Conservation (phyloP, 1,284 basidiomycete genomes). For the Pseudozyma thailandica region DNA sequence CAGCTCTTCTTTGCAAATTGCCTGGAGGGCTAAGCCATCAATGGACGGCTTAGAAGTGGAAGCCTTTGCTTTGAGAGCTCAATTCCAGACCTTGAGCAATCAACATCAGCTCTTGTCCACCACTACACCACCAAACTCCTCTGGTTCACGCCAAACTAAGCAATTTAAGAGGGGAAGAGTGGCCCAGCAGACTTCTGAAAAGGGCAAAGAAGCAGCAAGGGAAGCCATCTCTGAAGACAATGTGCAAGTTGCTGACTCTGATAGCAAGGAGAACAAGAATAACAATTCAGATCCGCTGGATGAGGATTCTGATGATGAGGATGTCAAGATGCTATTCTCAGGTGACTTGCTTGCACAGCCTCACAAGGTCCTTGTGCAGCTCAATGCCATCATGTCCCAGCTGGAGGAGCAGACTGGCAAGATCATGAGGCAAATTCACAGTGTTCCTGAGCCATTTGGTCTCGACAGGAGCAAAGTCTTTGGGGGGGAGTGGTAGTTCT, state of each 20-base stretch:
- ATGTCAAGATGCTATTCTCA: too few relatives aligned
- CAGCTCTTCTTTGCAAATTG: neutral
- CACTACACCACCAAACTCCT: neutral
- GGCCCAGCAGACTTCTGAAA: too few relatives aligned
- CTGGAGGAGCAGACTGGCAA: neutral
- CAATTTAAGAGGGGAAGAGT: too few relatives aligned
- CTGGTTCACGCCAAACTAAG: neutral
- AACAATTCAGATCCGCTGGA: neutral
- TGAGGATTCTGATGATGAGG: neutral
- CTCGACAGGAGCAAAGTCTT: neutral
- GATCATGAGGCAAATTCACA: neutral
- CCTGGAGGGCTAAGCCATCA: neutral
- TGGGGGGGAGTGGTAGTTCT: too few relatives aligned
- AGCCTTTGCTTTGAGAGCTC: neutral
- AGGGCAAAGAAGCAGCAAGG: too few relatives aligned
- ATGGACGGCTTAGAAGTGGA: neutral
- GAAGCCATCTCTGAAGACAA: too few relatives aligned
- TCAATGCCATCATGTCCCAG: neutral
- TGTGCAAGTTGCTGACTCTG: neutral
- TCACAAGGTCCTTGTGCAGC: neutral
- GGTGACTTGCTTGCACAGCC: neutral
- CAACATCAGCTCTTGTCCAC: neutral
- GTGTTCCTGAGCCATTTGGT: constrained; percentile 4
- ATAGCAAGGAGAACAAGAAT: neutral
- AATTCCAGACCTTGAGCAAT: neutral